Percentiles rank a stretch among this genome's conserved stretches.
Evolutionary conservation across 2,329 filamentous ascomycete genomes (phyloP).

Genomic region (Cytospora mali): DNA sequence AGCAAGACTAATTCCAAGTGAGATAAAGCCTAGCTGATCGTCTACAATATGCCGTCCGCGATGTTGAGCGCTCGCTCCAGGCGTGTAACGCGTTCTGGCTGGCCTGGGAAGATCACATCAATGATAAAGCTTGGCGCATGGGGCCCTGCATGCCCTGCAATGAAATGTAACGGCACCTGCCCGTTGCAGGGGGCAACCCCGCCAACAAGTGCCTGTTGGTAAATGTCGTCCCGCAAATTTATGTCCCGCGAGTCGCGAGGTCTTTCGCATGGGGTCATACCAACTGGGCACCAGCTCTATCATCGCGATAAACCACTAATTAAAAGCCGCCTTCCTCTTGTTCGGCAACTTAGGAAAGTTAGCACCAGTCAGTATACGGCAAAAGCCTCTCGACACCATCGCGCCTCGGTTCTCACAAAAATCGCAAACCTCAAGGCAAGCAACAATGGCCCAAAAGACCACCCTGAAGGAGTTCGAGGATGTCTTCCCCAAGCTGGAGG

Average conservation of each 20-base stretch:
- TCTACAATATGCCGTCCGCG: constrained; percentile 8
- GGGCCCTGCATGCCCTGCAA: constrained; percentile 6
- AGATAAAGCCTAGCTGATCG: background rate
- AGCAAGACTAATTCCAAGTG: background rate
- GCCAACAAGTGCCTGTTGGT: background rate
- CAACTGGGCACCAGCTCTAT: background rate
- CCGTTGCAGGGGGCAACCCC: constrained; percentile 6
- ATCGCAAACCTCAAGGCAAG: constrained; percentile 1
- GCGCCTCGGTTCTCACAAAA: background rate
- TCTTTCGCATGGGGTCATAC: background rate
- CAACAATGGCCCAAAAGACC: constrained; percentile 66
- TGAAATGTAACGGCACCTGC: too few relatives aligned
- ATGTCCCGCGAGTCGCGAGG: constrained; percentile 15
- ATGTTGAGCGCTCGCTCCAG: constrained; percentile 7
- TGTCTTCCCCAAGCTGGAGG: constrained; percentile 83
- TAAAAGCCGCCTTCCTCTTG: background rate
- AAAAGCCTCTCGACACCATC: background rate
- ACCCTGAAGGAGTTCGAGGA: constrained; percentile 86
- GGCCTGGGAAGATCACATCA: background rate
- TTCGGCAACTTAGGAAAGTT: too few relatives aligned
- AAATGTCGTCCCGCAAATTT: constrained; percentile 18
- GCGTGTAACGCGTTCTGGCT: constrained; percentile 12
- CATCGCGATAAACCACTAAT: background rate
- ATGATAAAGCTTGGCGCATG: background rate
- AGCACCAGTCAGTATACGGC: background rate